These are phyloP conservation scores for Aspergillus ellipticus DNA, from an alignment of 495 filamentous ascomycete species.

Conservation along the genomic window DNA sequence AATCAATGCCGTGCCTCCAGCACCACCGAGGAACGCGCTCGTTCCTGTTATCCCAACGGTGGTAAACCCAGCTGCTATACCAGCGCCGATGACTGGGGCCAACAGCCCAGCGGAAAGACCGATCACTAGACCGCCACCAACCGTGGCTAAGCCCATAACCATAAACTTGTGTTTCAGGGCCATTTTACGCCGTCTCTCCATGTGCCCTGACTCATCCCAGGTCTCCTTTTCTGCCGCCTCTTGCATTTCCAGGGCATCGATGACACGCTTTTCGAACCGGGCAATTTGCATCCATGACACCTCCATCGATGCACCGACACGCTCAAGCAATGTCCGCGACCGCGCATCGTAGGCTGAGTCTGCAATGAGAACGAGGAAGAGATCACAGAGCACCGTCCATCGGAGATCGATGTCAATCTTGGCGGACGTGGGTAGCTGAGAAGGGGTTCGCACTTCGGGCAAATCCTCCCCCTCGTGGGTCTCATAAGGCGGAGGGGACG, in stretches of 20 bases:
- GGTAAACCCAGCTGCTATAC: slow-evolving; percentile 90
- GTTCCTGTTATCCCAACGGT: slow-evolving; percentile 93
- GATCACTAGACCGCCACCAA: slow-evolving; percentile 93
- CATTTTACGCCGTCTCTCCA: slow-evolving; percentile 78
- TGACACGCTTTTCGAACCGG: slow-evolving; percentile 95
- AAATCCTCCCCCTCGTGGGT: slow-evolving; percentile 66
- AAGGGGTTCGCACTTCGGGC: slow-evolving; percentile 72
- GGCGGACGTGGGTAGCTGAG: slow-evolving; percentile 71
- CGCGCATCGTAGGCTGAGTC: slow-evolving; percentile 91
- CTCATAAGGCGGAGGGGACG: slow-evolving; percentile 69
- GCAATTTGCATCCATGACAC: slow-evolving; percentile 92
- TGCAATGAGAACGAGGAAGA: slow-evolving; percentile 93
- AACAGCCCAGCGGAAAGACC: slow-evolving; percentile 88
- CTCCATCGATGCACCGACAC: slow-evolving; percentile 71
- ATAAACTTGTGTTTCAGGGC: slow-evolving; percentile 78
- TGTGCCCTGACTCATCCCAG: slow-evolving; percentile 95
- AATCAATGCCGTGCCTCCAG: slow-evolving; percentile 89
- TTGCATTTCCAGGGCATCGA: slow-evolving; percentile 97
- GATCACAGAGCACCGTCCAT: slow-evolving; percentile 95
- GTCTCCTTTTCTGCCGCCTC: slow-evolving; percentile 87
- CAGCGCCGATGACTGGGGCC: slow-evolving; percentile 91
- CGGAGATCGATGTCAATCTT: slow-evolving; percentile 94
- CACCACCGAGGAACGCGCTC: slow-evolving; percentile 81
- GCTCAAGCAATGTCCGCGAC: slow-evolving; percentile 80
- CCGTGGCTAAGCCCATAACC: slow-evolving; percentile 96